phyloP scores from a whole-genome alignment of 2,329 filamentous ascomycete genomes.

The Pezicula radicicola region DNA sequence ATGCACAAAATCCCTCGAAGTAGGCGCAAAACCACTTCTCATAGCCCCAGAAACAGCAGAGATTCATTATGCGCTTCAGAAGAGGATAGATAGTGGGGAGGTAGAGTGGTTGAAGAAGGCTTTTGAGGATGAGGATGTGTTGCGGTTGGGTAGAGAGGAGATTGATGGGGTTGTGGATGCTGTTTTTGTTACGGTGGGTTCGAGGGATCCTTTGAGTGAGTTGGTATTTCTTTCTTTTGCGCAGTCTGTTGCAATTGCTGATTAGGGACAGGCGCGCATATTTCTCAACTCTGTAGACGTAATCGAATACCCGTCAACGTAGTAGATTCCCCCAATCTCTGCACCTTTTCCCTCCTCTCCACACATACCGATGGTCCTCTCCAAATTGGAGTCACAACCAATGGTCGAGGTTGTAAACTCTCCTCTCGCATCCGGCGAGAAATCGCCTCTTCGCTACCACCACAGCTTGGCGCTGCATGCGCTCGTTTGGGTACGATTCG shows the following conservation, averaged over 20 bases:
- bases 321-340: slow-evolving; percentile 79
- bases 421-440: slow-evolving; percentile 86
- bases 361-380: slow-evolving; percentile 88
- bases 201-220: slow-evolving; percentile 41
- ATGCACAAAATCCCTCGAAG: slow-evolving; percentile 74
- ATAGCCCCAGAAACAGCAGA: slow-evolving; percentile 66
- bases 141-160: slow-evolving; percentile 74
- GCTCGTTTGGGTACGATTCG: slow-evolving; percentile 72
- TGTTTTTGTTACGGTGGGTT: slow-evolving; percentile 76
- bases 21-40: slow-evolving; percentile 77
- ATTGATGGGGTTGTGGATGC: slow-evolving; percentile 79
- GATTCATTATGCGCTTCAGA: slow-evolving; percentile 55
- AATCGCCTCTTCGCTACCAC: slow-evolving; percentile 75
- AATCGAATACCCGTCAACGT: slow-evolving; percentile 92
- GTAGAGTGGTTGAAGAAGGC: slow-evolving; percentile 63
- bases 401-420: slow-evolving; percentile 90
- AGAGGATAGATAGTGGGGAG: slow-evolving; percentile 62
- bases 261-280: slow-evolving; percentile 49
- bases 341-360: slow-evolving; percentile 85
- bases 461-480: slow-evolving; percentile 73
- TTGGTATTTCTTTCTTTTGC: background rate
- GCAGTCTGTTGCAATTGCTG: background rate
- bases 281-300: slow-evolving; percentile 72
- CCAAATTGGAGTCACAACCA: slow-evolving; percentile 94
- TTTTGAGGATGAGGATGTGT: slow-evolving; percentile 72